Conservation (phyloP, 805 yeast species). For the Hanseniaspora lindneri region DNA sequence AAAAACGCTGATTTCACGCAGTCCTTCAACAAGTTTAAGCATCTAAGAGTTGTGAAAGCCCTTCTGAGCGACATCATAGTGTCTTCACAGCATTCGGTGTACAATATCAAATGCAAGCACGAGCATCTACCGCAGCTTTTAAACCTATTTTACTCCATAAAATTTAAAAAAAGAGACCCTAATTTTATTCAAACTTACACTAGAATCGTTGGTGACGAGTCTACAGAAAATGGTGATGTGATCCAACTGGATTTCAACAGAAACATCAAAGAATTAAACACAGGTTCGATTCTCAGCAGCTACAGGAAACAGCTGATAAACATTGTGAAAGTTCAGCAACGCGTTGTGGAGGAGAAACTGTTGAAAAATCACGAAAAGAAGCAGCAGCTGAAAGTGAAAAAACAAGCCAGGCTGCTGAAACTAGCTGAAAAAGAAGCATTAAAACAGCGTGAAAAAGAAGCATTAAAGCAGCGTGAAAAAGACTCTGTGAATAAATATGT, state of each 20-base stretch:
- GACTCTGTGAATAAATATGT: background rate
- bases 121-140: background rate
- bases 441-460: background rate
- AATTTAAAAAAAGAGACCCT: background rate
- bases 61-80: conserved; percentile 9
- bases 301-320: conserved; percentile 1
- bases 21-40: conserved; percentile 3
- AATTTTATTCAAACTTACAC: background rate
- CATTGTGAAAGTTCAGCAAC: background rate
- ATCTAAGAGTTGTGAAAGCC: background rate
- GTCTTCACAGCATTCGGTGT: background rate
- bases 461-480: too few relatives aligned
- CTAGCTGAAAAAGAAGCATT: too few relatives aligned
- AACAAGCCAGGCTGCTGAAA: background rate
- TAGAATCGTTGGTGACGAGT: background rate
- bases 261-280: background rate
- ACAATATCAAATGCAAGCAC: background rate
- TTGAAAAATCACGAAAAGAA: background rate
- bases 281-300: background rate
- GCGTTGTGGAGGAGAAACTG: background rate
- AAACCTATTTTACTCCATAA: conserved; percentile 2
- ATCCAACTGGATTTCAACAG: background rate
- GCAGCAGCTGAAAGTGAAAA: background rate
- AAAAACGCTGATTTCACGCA: conserved; percentile 3
- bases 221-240: background rate